phyloP scores from a whole-genome alignment of 306 rosid species.

The Malus orientalis region DNA sequence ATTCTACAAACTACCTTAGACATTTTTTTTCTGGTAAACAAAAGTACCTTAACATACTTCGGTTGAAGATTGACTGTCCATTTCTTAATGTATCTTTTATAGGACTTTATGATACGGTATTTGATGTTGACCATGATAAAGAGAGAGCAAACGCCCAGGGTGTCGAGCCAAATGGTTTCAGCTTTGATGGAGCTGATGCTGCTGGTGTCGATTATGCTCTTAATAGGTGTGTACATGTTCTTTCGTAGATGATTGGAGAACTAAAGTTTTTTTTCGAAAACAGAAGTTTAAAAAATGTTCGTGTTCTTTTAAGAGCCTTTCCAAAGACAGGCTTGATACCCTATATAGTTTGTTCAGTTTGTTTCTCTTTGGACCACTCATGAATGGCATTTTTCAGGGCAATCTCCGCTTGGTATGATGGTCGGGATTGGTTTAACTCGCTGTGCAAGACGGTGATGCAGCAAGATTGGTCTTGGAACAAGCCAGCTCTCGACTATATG shows the following conservation, averaged over 20 bases:
- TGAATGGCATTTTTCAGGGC: slow-evolving; percentile 51
- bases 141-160: slow-evolving; percentile 80
- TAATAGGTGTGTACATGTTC: slow-evolving; percentile 42
- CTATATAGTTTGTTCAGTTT: background rate
- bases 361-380: background rate
- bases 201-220: slow-evolving; percentile 89
- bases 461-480: slow-evolving; percentile 99
- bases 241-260: background rate
- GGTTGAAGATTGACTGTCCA: background rate
- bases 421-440: slow-evolving; percentile 71
- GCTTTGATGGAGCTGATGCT: slow-evolving; percentile 85
- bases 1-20: background rate
- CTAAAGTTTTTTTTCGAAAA: background rate
- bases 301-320: background rate
- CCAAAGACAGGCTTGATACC: background rate
- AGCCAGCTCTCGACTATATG: slow-evolving; percentile 90
- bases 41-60: background rate
- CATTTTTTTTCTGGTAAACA: background rate
- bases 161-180: slow-evolving; percentile 86
- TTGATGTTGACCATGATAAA: slow-evolving; percentile 69
- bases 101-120: slow-evolving; percentile 90
- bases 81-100: slow-evolving; percentile 6
- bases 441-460: slow-evolving; percentile 91
- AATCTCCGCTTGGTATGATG: slow-evolving; percentile 68
- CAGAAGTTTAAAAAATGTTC: background rate